Evolutionary conservation across 257 asterid species (phyloP).

Genomic region (Przewalskia tangutica): DNA sequence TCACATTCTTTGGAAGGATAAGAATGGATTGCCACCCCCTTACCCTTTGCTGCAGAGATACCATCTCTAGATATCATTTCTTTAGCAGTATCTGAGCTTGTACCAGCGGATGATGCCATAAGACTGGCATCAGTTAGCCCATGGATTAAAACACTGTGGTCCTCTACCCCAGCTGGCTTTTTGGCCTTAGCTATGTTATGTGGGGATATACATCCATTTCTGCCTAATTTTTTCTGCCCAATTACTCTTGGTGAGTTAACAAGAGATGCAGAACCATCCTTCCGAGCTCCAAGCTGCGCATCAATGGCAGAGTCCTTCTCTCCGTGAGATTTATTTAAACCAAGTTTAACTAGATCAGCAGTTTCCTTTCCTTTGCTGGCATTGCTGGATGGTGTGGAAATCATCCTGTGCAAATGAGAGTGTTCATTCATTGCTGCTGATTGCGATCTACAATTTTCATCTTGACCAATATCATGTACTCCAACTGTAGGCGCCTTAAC

Average conservation of each 20-base stretch:
- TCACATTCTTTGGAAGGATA: conserved; percentile 26
- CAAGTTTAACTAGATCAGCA: conserved; percentile 10
- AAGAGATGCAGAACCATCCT: conserved; percentile 17
- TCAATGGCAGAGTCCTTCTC: conserved; percentile 11
- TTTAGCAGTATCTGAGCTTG: conserved; percentile 20
- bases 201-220: conserved; percentile 90
- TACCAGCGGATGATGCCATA: conserved; percentile 19
- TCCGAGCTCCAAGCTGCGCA: conserved; percentile 25
- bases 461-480: conserved; percentile 15
- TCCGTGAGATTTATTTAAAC: conserved; percentile 21
- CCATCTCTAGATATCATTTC: conserved; percentile 42
- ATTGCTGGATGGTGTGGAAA: conserved; percentile 10
- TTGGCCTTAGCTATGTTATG: conserved; percentile 55
- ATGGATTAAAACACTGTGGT: conserved; percentile 18
- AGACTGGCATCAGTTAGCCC: conserved; percentile 16
- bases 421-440: conserved; percentile 19
- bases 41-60: conserved; percentile 52
- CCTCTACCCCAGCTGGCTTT: conserved; percentile 32
- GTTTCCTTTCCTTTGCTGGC: conserved; percentile 26
- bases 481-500: conserved; percentile 18
- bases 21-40: conserved; percentile 43
- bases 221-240: conserved; percentile 66
- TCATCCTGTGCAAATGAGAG: conserved; percentile 18
- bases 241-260: conserved; percentile 28
- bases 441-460: conserved; percentile 15